Evolutionary conservation across 2,329 filamentous ascomycete species (phyloP), one percentile per base, ranked within the genome.

Genomic region (Fusarium secorum): DNA sequence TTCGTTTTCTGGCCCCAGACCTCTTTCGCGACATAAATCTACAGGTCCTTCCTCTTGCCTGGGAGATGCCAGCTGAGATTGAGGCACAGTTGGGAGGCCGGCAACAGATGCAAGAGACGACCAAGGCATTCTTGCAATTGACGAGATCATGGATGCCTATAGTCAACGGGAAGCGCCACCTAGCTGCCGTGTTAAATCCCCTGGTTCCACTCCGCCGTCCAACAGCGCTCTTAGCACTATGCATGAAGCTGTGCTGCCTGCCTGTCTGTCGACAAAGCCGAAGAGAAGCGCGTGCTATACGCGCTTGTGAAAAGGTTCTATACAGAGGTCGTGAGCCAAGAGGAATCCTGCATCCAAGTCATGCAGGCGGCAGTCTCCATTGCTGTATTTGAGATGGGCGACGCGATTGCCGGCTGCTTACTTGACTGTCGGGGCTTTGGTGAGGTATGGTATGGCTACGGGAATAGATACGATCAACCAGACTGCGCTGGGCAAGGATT

Each of bases 41-140:
- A 35, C 33, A 18, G 33, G 4, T 35, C 33, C 4, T 8, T 8
- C 8, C 8, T 35, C 33, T 1, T 35, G 8, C 0, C 1, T 35
- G 17, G 33, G 33, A 41, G 5, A 41, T 41, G 9, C 14, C 39
- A 7, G 39, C 4, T 1, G 39, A 41, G 2, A 41, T 24, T 41
- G 39, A 24, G 0, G 14, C 39, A 0, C 39, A 41, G 2, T 6
- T 24, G 0, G 39, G n/a, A 0, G 8, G 22, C 1, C 36, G 9
- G 2, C 28, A 44, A 4, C 28, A 24, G 5, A 32, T 55, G 28
- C 52, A 42, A n/a, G n/a, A 44, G 5, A 44, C 28, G 0, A 45
- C 52, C 2, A 32, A 22, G 17, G 11, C 4, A 4, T 55, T 55
- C 6, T 4, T 55, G 2, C 15, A 4, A 4, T 7, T 45, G 13